Base-by-base conservation (phyloP, 2,329 filamentous ascomycete species). In the Sarocladiaceae sp. region DNA sequence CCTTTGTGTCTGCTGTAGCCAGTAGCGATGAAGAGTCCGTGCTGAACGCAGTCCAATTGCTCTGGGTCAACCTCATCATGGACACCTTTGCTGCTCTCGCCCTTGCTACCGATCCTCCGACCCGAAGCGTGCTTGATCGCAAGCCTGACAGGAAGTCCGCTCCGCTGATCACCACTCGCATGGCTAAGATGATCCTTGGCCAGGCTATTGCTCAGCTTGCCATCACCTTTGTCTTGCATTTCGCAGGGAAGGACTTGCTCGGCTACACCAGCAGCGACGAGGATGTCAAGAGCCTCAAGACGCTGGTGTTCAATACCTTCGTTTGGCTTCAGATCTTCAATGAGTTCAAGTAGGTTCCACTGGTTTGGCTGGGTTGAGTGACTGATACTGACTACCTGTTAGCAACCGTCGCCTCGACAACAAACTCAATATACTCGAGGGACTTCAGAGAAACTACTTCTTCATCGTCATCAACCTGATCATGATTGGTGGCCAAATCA, bases 131-230 rank as follows among this genome's bases (percentile, higher is more conserved):
- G 31, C 70, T 82, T 18, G 63, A 80, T 51, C 72, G 78, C 32
- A 85, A 85, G 57, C 87, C 87, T 1, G 80, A 87, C 47, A 76
- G 81, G 3, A 89, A 88, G 58, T 82, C 78, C 23, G 82, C 83
- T 6, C 74, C 83, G 2, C 70, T 91, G 5, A 86, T 91, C 53
- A 87, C 77, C 3, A 67, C 82, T 34, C 82, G 78, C 32, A 91
- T 91, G 86, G 86, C 84, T 83, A 93, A 93, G 68, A 93, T 90
- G 85, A 90, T 93, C 48, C 77, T 89, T 44, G 86, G 85, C 0
- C 85, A 93, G 59, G 76, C 83, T 6, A 78, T 90, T 50, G 89
- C 85, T 60, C 85, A 93, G 60, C 75, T 91, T 0, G 72, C 72
- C 2, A 76, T 88, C 19, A 64, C 83, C 0, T 76, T 87, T 26